These are phyloP conservation scores for Candida xyloterini DNA, from an alignment of 805 yeast species.

Conservation along the genomic window DNA sequence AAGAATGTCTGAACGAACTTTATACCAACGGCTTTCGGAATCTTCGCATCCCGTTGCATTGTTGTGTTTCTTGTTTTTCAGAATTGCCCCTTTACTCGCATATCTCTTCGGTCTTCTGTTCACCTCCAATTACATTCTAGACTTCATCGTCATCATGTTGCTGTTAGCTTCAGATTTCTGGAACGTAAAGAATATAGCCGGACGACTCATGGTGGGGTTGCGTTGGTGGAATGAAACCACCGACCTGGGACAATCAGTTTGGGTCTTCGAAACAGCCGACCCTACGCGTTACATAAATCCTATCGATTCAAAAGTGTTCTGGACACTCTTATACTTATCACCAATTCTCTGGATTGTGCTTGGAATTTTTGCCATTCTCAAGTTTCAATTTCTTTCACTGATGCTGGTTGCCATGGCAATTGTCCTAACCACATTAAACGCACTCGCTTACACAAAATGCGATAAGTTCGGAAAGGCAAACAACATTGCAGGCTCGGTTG, in stretches of 20 bases:
- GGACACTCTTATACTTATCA: conserved; percentile 72
- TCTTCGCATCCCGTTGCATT: conserved; percentile 85
- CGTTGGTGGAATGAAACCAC: conserved; percentile 96
- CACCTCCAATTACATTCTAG: conserved; percentile 63
- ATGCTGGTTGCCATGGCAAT: conserved; percentile 65
- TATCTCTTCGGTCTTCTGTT: conserved; percentile 72
- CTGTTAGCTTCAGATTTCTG: conserved; percentile 88
- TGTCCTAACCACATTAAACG: conserved; percentile 72
- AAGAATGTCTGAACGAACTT: conserved; percentile 25
- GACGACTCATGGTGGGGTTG: conserved; percentile 84
- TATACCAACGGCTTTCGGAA: conserved; percentile 50
- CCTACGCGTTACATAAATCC: conserved; percentile 75
- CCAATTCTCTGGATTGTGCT: conserved; percentile 76
- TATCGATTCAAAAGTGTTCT: conserved; percentile 84
- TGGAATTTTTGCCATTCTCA: conserved; percentile 74
- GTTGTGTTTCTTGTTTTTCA: conserved; percentile 56
- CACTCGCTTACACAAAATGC: conserved; percentile 87
- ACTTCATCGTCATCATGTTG: conserved; percentile 75
- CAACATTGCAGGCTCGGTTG: conserved; percentile 53
- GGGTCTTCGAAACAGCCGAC: conserved; percentile 89
- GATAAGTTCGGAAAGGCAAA: conserved; percentile 90
- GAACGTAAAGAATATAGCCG: conserved; percentile 88
- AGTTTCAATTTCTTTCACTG: conserved; percentile 67
- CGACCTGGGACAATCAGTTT: conserved; percentile 60
- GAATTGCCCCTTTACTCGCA: conserved; percentile 59